Percentiles rank a stretch among this genome's conserved stretches.
Evolutionary conservation across 768 basidiomycete species (phyloP).

Genomic region (Dentipellis sp.): DNA sequence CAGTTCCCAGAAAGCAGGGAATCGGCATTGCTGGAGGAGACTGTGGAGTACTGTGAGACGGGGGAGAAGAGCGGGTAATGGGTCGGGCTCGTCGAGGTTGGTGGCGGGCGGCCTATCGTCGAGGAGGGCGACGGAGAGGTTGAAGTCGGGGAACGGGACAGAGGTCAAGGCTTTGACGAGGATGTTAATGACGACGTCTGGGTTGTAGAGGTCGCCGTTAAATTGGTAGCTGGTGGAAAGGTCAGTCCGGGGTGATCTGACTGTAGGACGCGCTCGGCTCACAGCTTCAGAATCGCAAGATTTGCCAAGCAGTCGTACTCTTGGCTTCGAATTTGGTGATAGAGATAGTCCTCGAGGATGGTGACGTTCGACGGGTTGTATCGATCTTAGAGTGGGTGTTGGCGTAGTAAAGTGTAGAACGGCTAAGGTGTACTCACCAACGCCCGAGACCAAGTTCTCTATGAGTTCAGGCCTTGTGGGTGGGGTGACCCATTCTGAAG

Average conservation of each 20-base stretch:
- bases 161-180: conserved; percentile 86
- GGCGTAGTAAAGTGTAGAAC: not conserved
- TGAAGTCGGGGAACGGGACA: conserved; percentile 85
- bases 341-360: conserved; percentile 94
- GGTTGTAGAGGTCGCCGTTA: conserved; percentile 87
- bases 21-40: conserved; percentile 75
- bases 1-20: conserved; percentile 76
- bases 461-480: conserved; percentile 78
- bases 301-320: conserved; percentile 95
- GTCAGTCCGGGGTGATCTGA: not conserved
- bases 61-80: conserved; percentile 62
- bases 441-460: conserved; percentile 84
- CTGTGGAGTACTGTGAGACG: conserved; percentile 56
- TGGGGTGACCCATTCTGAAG: conserved; percentile 64
- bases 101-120: conserved; percentile 56
- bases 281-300: conserved; percentile 91
- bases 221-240: conserved; percentile 72
- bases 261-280: conserved; percentile 17
- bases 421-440: conserved; percentile 43
- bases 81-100: conserved; percentile 73
- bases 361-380: conserved; percentile 94
- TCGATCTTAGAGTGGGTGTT: conserved; percentile 53
- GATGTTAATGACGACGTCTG: conserved; percentile 90
- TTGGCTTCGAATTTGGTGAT: conserved; percentile 83
- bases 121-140: conserved; percentile 87